Percentiles rank a stretch among this genome's conserved stretches.
phyloP scores from a whole-genome alignment of 257 asterid species.

The Jasminum sambac region DNA sequence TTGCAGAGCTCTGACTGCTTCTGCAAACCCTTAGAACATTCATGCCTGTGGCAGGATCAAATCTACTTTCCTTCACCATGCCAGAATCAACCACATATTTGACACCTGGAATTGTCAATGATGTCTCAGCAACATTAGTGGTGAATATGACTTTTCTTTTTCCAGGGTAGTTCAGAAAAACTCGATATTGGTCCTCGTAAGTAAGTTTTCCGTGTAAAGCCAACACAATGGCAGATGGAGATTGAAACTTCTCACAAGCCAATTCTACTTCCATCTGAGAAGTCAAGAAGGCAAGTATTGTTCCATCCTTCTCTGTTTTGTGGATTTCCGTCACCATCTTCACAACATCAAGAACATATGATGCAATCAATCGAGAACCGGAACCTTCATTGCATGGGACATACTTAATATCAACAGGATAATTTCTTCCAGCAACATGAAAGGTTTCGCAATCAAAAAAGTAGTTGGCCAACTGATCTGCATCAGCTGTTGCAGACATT shows the following conservation, averaged over 20 bases:
- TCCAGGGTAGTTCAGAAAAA: slow-evolving; percentile 63
- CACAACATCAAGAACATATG: slow-evolving; percentile 70
- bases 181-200: slow-evolving; percentile 66
- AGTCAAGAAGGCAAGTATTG: slow-evolving; percentile 93
- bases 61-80: slow-evolving; percentile 77
- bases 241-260: slow-evolving; percentile 82
- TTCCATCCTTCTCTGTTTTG: slow-evolving; percentile 64
- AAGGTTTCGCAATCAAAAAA: slow-evolving; percentile 69
- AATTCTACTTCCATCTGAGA: slow-evolving; percentile 95
- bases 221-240: slow-evolving; percentile 51
- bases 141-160: slow-evolving; percentile 77
- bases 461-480: slow-evolving; percentile 69
- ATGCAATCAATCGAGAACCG: slow-evolving; percentile 42
- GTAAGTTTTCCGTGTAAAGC: slow-evolving; percentile 93
- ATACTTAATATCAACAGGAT: slow-evolving; percentile 75
- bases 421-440: slow-evolving; percentile 73
- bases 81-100: slow-evolving; percentile 93
- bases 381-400: slow-evolving; percentile 54
- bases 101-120: slow-evolving; percentile 91
- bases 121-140: slow-evolving; percentile 95
- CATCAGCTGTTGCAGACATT: slow-evolving; percentile 97
- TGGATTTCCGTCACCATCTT: slow-evolving; percentile 56
- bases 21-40: slow-evolving; percentile 67
- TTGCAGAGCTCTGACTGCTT: slow-evolving; percentile 90
- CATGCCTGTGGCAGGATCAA: slow-evolving; percentile 86